Evolutionary conservation across 2,329 filamentous ascomycete species (phyloP), one percentile per base, ranked within the genome.

Genomic region (Colletotrichum sp.): DNA sequence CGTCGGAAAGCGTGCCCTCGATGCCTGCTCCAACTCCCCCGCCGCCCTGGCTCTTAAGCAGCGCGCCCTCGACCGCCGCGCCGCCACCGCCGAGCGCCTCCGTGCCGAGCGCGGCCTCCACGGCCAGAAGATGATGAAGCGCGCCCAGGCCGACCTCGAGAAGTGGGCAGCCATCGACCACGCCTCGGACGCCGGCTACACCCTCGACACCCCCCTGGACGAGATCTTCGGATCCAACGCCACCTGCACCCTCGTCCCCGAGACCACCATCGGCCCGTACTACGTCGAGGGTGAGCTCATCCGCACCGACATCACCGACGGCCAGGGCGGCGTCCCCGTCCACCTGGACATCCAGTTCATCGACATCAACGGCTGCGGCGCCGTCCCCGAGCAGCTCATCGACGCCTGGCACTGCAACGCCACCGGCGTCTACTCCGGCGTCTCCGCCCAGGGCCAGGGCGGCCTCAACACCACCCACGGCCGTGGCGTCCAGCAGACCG

Each of bases 241-340:
- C 34, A 77, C 71, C 63, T 77, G 75, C 67, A 48, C 67, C 28
- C 72, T 77, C 61, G 71, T 75, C 21, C 75, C 75, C 24, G 67
- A 75, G 67, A 55, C 57, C 52, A 77, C 67, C 28, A 75, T 75
- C 57, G 75, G 75, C 18, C 75, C 72, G 5, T 77, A 86, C 57
- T 84, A 85, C 77, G 83, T 89, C 55, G 80, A 83, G 30, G 88
- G 87, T 61, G 87, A 89, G 80, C 82, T 85, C 72, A 80, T 89
- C 75, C 85, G 88, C 64, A 80, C 83, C 48, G 84, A 89, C 76
- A 82, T 89, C 75, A 85, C 83, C 71, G 87, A 89, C 72, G 74
- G 80, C 6, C 77, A 86, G 77, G 80, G 60, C 58, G 88, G 88
- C 64, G 81, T 90, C 18, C 84, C 86, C 36, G 64, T 89, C 18